A percentile compares a stretch with the other conserved stretches of the same genome.
Evolutionary conservation across 441 rosid genomes (phyloP).

Genomic region (Bocquillonia castaneifolia): DNA sequence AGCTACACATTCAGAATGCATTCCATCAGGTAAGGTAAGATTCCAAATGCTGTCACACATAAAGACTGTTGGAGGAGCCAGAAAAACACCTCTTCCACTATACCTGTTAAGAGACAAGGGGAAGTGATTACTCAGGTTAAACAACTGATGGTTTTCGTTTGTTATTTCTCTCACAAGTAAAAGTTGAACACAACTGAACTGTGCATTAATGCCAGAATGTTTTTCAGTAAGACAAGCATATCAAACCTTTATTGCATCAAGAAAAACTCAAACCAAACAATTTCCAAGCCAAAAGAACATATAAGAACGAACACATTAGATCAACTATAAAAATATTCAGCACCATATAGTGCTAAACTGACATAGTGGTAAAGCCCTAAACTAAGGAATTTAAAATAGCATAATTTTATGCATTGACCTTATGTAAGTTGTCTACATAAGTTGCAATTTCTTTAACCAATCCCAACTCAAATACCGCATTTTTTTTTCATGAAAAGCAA

Average conservation of each 20-base stretch:
- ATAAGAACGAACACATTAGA: background rate
- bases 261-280: background rate
- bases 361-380: background rate
- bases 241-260: background rate
- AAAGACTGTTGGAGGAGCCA: constrained; percentile 81
- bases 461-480: no score
- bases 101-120: constrained; percentile 47
- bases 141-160: background rate
- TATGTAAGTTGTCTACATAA: background rate
- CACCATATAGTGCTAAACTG: background rate
- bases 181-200: background rate
- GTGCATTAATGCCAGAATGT: background rate
- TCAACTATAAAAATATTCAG: background rate
- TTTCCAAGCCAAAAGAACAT: background rate
- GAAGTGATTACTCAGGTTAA: background rate
- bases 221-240: background rate
- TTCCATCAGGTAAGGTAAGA: constrained; percentile 56
- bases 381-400: background rate
- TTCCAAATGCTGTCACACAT: constrained; percentile 57
- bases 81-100: constrained; percentile 82
- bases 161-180: background rate
- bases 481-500: background rate
- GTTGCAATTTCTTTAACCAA: background rate
- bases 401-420: background rate
- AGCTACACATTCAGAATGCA: constrained; percentile 29